Evolutionary conservation across 306 rosid species (phyloP), one percentile per base, ranked within the genome.

Genomic region (Biancaea sappan): DNA sequence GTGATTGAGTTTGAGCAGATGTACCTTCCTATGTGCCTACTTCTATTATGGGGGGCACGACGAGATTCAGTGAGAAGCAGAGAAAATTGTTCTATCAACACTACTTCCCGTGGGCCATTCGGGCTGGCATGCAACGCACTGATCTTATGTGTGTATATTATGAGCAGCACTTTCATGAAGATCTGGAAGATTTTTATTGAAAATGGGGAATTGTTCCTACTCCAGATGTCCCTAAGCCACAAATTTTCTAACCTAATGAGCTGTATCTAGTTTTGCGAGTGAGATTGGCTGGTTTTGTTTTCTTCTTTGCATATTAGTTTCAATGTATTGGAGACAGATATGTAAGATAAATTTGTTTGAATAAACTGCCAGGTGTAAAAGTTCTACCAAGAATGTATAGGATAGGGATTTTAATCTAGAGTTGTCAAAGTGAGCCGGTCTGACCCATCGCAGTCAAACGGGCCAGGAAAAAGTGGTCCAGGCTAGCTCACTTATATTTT

Each of bases 131-230:
- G 78, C 89, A 71, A 34, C 84, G 88, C 84, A 87, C 90, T 11
- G 99, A 94, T 86, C 95, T 94, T 76, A 88, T 88, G 95, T 88
- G 92, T 50, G 74, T 94, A 14, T 92, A 92, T 62, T 92, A 88
- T 81, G 99, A 94, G 87, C 88, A 26, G 25, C 93, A 94, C 76
- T 91, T 94, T 69, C 79, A 90, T 26, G 95, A 90, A 86, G 95
- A 90, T 74, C 84, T 94, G 78, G 95, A 88, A 35, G 93, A 87
- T 53, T 86, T 91, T 74, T 77, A 96, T 63, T 81, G 88, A 64
- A 84, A 88, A 78, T 85, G 90, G 89, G 90, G 88, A 32, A 92
- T 94, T 80, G 53, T 86, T 83, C 97, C 95, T 47, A 88, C 86
- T 58, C 89, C 96, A 50, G 37, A 76, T 51, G 70, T 71, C 63